Percentiles rank a stretch among this genome's conserved stretches.
Conservation (phyloP, 2,329 filamentous ascomycete genomes). For the Cladosporium austrohemisphaericum region DNA sequence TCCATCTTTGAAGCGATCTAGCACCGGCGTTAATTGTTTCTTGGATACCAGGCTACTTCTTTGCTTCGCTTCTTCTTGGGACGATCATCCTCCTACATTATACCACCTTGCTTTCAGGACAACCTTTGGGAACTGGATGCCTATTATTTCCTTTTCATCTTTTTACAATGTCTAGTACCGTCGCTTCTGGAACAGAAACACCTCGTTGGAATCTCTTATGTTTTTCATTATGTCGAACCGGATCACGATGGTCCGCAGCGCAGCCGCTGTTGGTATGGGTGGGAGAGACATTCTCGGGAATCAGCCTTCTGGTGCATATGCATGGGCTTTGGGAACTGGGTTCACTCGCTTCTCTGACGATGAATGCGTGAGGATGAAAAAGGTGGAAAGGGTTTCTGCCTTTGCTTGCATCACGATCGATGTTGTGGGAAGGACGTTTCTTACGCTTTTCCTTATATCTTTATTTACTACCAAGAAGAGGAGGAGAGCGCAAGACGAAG, state of each 20-base stretch:
- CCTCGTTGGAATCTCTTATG: slow-evolving; percentile 6
- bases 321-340: no score
- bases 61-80: slow-evolving; percentile 3
- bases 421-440: no score
- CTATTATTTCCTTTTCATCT: slow-evolving; percentile 2
- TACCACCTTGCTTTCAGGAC: slow-evolving; percentile 11
- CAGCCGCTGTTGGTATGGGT: background rate
- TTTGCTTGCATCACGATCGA: no score
- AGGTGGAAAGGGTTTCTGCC: no score
- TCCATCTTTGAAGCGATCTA: slow-evolving; percentile 24
- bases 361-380: no score
- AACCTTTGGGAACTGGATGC: slow-evolving; percentile 2
- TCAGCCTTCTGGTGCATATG: no score
- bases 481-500: no score
- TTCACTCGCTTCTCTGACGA: no score
- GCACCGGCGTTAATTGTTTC: slow-evolving; percentile 21
- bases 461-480: no score
- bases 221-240: background rate
- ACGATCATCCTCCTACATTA: background rate
- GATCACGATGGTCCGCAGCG: background rate
- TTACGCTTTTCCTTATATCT: no score
- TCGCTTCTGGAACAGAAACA: slow-evolving; percentile 6
- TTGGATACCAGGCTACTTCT: slow-evolving; percentile 9
- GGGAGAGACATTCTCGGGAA: background rate
- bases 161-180: slow-evolving; percentile 7